Evolutionary conservation across 192 early-diverging fungal species (phyloP).

Genomic region (Lobosporangium transversale): DNA sequence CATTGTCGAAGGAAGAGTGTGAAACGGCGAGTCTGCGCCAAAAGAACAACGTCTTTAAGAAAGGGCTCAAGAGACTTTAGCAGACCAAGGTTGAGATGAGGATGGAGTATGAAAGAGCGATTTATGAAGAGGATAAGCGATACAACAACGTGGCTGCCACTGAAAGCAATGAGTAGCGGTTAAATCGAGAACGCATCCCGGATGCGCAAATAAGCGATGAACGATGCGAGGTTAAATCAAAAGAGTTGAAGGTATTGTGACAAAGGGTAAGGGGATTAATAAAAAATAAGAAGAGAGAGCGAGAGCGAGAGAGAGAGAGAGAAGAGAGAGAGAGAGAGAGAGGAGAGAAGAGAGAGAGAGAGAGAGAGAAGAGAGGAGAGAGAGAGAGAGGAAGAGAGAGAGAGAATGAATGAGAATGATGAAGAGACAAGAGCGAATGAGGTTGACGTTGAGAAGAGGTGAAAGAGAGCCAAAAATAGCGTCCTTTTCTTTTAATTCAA

Average conservation of each 20-base stretch:
- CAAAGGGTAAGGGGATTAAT: background rate
- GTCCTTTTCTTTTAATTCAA: no score
- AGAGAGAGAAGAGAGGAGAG: background rate
- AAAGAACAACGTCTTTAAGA: conserved; percentile 48
- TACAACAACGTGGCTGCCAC: conserved; percentile 32
- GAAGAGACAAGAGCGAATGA: no score
- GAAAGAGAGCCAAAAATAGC: no score
- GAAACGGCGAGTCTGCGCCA: conserved; percentile 23
- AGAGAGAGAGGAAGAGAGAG: background rate
- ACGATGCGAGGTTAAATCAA: background rate
- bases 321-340: background rate
- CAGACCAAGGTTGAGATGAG: conserved; percentile 43
- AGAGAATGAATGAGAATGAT: background rate
- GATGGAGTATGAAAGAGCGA: conserved; percentile 49
- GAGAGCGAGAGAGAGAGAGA: no score
- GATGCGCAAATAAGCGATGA: background rate
- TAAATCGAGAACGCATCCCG: conserved; percentile 53
- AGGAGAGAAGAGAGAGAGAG: background rate
- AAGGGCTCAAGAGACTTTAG: conserved; percentile 48
- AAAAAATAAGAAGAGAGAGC: no score
- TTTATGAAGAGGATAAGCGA: conserved; percentile 46
- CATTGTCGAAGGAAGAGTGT: conserved; percentile 12
- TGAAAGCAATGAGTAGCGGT: conserved; percentile 50
- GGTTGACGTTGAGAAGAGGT: no score
- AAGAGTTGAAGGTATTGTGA: background rate